Evolutionary conservation across 768 basidiomycete species (phyloP).

Genomic region (Boletus coccyginus): DNA sequence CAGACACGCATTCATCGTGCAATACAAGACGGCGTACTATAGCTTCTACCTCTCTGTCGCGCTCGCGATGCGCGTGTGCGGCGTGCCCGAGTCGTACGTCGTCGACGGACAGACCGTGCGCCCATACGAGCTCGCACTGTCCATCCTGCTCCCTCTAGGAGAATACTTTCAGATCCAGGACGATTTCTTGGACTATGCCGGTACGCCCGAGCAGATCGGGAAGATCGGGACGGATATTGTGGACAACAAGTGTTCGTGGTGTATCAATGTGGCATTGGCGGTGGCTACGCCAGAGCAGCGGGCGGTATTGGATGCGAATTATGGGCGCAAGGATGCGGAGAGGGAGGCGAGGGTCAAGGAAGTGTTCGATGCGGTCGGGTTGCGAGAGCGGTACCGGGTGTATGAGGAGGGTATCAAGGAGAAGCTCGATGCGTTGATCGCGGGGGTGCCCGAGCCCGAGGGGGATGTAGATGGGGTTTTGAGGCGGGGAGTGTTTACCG

Average conservation of each 20-base stretch:
- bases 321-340: constrained; percentile 52
- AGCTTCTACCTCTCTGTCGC: constrained; percentile 99
- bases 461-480: constrained; percentile 42
- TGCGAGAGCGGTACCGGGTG: constrained; percentile 60
- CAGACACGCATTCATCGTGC: constrained; percentile 88
- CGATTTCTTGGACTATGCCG: constrained; percentile 93
- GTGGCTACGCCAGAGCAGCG: constrained; percentile 56
- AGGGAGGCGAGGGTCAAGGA: constrained; percentile 59
- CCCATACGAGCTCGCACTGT: constrained; percentile 70
- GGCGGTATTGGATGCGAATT: constrained; percentile 59
- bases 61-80: constrained; percentile 80
- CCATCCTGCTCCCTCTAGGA: constrained; percentile 87
- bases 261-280: constrained; percentile 81
- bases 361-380: constrained; percentile 67
- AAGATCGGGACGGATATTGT: constrained; percentile 98
- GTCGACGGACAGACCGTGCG: constrained; percentile 40
- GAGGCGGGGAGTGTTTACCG: constrained; percentile 39
- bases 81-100: constrained; percentile 52
- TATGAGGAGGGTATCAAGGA: constrained; percentile 80
- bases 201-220: constrained; percentile 86
- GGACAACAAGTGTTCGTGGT: constrained; percentile 99
- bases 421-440: constrained; percentile 67
- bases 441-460: constrained; percentile 60
- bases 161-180: constrained; percentile 99
- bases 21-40: constrained; percentile 97